Base-by-base conservation (phyloP, 176 grass and related monocot genomes). In the Oryza australiensis region DNA sequence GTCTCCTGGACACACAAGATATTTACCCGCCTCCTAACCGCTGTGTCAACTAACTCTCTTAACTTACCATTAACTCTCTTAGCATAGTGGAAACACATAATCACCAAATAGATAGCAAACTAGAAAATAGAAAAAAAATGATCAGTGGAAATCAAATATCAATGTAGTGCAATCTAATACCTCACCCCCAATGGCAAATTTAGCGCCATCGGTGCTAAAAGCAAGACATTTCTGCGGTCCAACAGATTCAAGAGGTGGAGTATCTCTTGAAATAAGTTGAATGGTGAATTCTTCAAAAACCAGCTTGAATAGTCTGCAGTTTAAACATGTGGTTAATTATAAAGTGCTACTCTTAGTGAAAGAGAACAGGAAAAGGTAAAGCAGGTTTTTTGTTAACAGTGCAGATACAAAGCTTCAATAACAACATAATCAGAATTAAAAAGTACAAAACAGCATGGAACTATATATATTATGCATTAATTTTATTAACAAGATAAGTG, bases 151-250 rank as follows among this genome's bases (percentile, higher is more conserved):
- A 23, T 20, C 70, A 74, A 60, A 62, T 42, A 84, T 16, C 1
- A 28, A 63, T 3, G 32, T 18, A n/a, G 66, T 26, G 78, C n/a
- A 77, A 73, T 7, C 9, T n/a, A 12, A 84, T 95, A 95, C 96
- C 91, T 93, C 87, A 13, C 96, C 96, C 46, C 96, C 96, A 11
- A 92, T 91, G 57, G 96, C 93, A 87, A 99, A 92, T 88, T 99
- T 99, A 34, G 87, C 72, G 20, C 96, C 96, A 88, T 99, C 93
- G 68, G 93, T 99, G 73, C 96, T 99, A 62, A 95, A 99, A 83
- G 91, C 73, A 87, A 95, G 72, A 81, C 96, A 99, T 84, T 99
- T 95, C 85, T 99, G 97, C 8, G 26, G 74, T 72, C 97, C 91
- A 90, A 92, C 70, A 43, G 93, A 96, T 84, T 96, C 82, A 35